Percentiles rank a stretch among this genome's conserved stretches.
These are phyloP conservation scores for Hyphodiscus hymeniophilus DNA, from an alignment of 495 filamentous ascomycete species.

Conservation along the genomic window DNA sequence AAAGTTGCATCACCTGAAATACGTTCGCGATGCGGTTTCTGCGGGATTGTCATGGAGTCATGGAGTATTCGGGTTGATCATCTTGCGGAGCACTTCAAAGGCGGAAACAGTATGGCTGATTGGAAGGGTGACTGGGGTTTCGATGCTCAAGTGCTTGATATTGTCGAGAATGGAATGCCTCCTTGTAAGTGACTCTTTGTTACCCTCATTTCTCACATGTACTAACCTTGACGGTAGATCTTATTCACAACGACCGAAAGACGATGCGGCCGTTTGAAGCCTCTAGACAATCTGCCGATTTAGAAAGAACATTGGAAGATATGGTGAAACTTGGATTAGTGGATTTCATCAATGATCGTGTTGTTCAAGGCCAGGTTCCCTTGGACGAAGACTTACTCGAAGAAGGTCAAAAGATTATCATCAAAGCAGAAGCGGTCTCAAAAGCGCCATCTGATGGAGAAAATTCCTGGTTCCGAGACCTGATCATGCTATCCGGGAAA, in stretches of 20 bases:
- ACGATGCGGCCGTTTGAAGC: constrained; percentile 37
- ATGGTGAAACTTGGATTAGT: constrained; percentile 41
- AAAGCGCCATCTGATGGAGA: constrained; percentile 1
- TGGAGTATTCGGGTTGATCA: constrained; percentile 59
- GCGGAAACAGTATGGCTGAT: constrained; percentile 56
- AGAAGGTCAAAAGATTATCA: constrained; percentile 16
- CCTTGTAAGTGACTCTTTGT: constrained; percentile 15
- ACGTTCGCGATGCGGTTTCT: constrained; percentile 65
- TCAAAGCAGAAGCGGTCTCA: constrained; percentile 7
- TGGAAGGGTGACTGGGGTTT: constrained; percentile 73
- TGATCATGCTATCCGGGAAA: constrained; percentile 35
- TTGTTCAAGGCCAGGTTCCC: constrained; percentile 2
- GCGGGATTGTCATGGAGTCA: constrained; percentile 47
- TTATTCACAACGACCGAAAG: constrained; percentile 50
- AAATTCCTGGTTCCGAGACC: constrained; percentile 44
- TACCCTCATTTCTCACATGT: neutral
- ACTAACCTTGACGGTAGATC: constrained; percentile 26
- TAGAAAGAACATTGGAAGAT: constrained; percentile 41
- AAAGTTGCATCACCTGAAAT: constrained; percentile 50
- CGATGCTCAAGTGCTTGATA: constrained; percentile 45
- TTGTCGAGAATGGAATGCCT: constrained; percentile 59
- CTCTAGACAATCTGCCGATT: constrained; percentile 23
- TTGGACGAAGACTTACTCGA: constrained; percentile 18
- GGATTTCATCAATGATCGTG: constrained; percentile 27
- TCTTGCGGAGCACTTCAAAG: constrained; percentile 60